Percentiles rank a stretch among this genome's conserved stretches.
phyloP scores from a whole-genome alignment of 2,329 filamentous ascomycete species.

The Talaromyces sp. region DNA sequence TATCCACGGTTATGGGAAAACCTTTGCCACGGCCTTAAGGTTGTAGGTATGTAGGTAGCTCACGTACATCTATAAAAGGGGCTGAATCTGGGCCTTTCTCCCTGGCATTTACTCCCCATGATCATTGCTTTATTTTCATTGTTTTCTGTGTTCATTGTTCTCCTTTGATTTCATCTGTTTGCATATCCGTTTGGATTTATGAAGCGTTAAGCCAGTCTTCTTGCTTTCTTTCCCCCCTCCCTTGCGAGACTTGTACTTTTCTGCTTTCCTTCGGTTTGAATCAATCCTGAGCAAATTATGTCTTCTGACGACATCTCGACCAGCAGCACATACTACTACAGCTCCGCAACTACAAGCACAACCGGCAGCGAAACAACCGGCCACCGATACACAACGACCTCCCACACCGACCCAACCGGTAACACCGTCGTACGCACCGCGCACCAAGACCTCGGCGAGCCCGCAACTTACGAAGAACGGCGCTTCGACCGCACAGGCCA shows the following conservation, averaged over 20 bases:
- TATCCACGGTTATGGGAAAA: neutral
- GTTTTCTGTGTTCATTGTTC: neutral
- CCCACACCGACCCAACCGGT: slow-evolving; percentile 32
- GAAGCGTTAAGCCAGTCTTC: neutral
- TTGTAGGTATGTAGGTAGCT: neutral
- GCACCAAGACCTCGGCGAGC: slow-evolving; percentile 34
- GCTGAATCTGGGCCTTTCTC: neutral
- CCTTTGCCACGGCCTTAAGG: neutral
- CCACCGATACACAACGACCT: slow-evolving; percentile 32
- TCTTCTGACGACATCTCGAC: slow-evolving; percentile 24
- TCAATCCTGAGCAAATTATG: too few relatives aligned
- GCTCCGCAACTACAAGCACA: slow-evolving; percentile 27
- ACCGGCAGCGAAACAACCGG: slow-evolving; percentile 29
- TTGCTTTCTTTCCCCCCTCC: too few relatives aligned
- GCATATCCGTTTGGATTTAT: neutral
- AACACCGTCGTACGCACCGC: slow-evolving; percentile 34
- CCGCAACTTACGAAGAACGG: slow-evolving; percentile 32
- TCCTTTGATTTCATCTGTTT: neutral
- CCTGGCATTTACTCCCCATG: neutral
- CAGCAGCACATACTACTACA: slow-evolving; percentile 35
- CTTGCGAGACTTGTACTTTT: neutral
- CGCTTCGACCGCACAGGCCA: slow-evolving; percentile 34
- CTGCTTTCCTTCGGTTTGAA: neutral
- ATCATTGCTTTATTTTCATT: neutral
- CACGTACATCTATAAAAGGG: slow-evolving; percentile 5